Evolutionary conservation across 139 green algal species (phyloP), one percentile per base, ranked within the genome.

Genomic region (Chlorella sorokiniana): DNA sequence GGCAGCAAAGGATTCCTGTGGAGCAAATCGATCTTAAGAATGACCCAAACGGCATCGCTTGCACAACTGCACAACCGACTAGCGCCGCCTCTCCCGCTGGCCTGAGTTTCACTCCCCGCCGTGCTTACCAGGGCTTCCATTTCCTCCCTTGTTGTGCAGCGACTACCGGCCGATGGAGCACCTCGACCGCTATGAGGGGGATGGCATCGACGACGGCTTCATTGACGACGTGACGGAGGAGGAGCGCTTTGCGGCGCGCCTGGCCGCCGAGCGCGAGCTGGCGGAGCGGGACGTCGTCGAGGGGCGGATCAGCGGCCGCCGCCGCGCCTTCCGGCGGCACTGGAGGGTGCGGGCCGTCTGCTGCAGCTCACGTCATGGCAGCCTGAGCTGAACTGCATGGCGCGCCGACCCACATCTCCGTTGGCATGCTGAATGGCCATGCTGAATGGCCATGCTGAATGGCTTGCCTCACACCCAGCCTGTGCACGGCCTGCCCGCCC

Each of bases 161-260:
- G 96, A 99, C 86, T 99, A 99, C 84, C 91, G 92, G n/a, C 79
- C 88, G 10, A 97, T 95, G 78, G 81, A 90, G 6, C 79, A 93
- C 25, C 87, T 99, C 64, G 96, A 99, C 84, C 61, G 81, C 33
- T 99, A 98, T 81, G 96, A 99, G 64, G 69, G 54, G 3, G 91
- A 91, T n/a, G 96, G 92, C 22, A 70, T 99, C 2, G 94, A 96
- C 54, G 90, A 95, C 0, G 92, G 92, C 4, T 89, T 86, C 16
- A 82, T 88, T 16, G 89, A 93, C 22, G 91, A 94, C 27, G 68
- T 90, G 9, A 90, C 91, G 7, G 75, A 87, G 23, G 93, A 93
- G 75, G 82, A 91, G 61, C 70, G 78, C 9, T 68, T 91, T 67
- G 87, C 80, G 23, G 90, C 89, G 20, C 80, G 94, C 23, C 56